phyloP scores from a whole-genome alignment of 441 rosid species.

The Iberis amara region DNA sequence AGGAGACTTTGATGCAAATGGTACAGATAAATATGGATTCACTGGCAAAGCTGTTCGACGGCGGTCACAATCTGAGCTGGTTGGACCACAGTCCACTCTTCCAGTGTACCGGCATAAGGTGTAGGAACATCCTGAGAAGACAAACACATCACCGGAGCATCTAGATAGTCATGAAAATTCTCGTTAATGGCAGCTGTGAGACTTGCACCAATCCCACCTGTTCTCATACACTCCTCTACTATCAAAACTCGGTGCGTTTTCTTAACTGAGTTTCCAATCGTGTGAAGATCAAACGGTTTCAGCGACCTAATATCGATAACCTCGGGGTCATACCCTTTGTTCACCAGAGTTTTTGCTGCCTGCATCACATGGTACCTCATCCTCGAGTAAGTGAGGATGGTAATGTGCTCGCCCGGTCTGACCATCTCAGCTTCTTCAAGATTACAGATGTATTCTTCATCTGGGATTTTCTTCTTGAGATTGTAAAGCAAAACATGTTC shows the following conservation, averaged over 20 bases:
- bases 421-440: slow-evolving; percentile 98
- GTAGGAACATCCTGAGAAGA: slow-evolving; percentile 98
- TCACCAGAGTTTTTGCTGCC: slow-evolving; percentile 89
- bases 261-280: slow-evolving; percentile 86
- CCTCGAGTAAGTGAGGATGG: slow-evolving; percentile 77
- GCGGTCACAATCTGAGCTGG: slow-evolving; percentile 95
- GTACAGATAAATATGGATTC: slow-evolving; percentile 23
- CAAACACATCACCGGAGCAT: slow-evolving; percentile 83
- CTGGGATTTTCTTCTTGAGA: slow-evolving; percentile 87
- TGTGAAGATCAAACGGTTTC: slow-evolving; percentile 87
- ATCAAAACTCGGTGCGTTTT: slow-evolving; percentile 88
- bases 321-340: slow-evolving; percentile 95
- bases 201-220: slow-evolving; percentile 97
- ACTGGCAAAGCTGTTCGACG: slow-evolving; percentile 89
- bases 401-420: slow-evolving; percentile 84
- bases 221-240: slow-evolving; percentile 98
- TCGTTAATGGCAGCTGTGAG: slow-evolving; percentile 83
- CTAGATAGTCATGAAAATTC: slow-evolving; percentile 85
- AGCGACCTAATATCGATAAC: slow-evolving; percentile 89
- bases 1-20: slow-evolving; percentile 5
- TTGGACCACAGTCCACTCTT: slow-evolving; percentile 94
- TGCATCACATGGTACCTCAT: slow-evolving; percentile 99
- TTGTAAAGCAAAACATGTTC: slow-evolving; percentile 93
- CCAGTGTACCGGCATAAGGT: slow-evolving; percentile 83
- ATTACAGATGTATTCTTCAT: slow-evolving; percentile 70